Conservation (phyloP, 2,329 filamentous ascomycete genomes). For the Colletotrichum filicis region DNA sequence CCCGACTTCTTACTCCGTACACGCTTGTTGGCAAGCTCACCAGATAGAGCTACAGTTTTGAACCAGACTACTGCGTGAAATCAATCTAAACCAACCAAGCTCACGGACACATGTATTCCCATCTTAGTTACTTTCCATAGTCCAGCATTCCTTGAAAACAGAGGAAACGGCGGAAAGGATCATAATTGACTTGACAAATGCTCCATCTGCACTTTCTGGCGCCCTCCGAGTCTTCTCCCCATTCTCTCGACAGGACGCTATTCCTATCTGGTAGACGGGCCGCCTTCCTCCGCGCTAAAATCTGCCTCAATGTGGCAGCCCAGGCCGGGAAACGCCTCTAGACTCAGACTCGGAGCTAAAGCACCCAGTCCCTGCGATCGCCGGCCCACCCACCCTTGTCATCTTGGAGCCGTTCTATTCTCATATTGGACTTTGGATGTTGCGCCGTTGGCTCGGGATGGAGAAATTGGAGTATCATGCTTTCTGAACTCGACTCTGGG, state of each 20-base stretch:
- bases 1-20: neutral
- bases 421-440: neutral
- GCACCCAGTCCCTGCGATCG: conserved; percentile 5
- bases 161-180: neutral
- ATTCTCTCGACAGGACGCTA: conserved; percentile 13
- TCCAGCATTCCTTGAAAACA: neutral
- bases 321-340: conserved; percentile 3
- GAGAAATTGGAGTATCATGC: neutral
- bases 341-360: neutral
- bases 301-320: conserved; percentile 21
- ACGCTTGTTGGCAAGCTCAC: no score
- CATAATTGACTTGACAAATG: neutral
- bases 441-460: neutral
- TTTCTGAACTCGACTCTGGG: neutral
- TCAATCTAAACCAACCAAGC: no score
- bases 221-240: neutral
- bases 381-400: neutral
- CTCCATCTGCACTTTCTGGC: neutral
- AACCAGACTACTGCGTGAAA: neutral
- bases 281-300: conserved; percentile 37
- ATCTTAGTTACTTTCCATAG: neutral
- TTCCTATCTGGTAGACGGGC: conserved; percentile 36
- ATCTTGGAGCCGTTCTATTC: neutral
- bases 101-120: neutral
- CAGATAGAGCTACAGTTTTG: neutral